A percentile compares a stretch with the other conserved stretches of the same genome.
Conservation (phyloP, 2,329 filamentous ascomycete genomes). For the Apiospora kogelbergensis region DNA sequence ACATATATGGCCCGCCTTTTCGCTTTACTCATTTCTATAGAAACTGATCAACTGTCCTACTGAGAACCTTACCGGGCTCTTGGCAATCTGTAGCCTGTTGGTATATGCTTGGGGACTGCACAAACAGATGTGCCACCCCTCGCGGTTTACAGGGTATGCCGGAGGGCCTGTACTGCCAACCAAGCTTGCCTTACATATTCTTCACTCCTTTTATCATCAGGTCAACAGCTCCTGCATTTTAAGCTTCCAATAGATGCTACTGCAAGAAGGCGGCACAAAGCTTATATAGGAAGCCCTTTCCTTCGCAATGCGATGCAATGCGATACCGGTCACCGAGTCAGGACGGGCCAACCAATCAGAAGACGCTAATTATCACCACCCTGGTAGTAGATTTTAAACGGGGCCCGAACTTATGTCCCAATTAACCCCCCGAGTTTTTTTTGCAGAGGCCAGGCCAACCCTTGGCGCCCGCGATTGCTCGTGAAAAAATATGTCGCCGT, state of each 20-base stretch:
- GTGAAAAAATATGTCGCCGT: slow-evolving; percentile 25
- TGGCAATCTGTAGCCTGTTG: background rate
- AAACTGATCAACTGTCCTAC: background rate
- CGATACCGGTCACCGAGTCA: background rate
- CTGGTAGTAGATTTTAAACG: background rate
- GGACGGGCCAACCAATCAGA: background rate
- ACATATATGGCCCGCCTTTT: background rate
- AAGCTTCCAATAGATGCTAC: too few relatives aligned
- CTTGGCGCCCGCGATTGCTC: slow-evolving; percentile 4
- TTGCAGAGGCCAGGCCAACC: background rate
- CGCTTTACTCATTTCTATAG: background rate
- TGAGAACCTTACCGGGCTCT: too few relatives aligned
- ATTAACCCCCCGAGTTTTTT: slow-evolving; percentile 1
- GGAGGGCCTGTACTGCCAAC: too few relatives aligned
- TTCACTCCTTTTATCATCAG: too few relatives aligned
- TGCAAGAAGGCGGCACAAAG: too few relatives aligned
- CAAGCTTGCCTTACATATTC: too few relatives aligned
- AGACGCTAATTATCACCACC: background rate
- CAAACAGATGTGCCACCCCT: background rate
- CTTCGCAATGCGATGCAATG: background rate
- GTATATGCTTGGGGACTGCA: background rate
- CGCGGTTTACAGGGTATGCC: background rate
- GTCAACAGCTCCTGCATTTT: too few relatives aligned
- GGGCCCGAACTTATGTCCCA: background rate
- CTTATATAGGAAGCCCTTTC: background rate